Conservation (phyloP, 2,329 filamentous ascomycete species). For the Didymella pomorum region DNA sequence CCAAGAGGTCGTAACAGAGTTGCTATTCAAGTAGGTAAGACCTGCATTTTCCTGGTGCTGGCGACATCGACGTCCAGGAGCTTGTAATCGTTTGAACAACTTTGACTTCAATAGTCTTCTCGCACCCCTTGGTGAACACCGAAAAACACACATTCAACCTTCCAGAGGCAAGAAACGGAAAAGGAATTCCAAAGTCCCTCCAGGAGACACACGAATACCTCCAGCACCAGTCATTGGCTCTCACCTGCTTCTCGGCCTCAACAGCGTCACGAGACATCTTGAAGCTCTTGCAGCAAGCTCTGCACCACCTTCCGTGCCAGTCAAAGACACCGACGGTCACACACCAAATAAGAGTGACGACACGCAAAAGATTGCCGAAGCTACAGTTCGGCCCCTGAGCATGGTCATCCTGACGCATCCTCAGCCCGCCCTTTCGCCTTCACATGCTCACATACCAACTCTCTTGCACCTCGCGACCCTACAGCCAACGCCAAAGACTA, state of each 20-base stretch:
- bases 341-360: no score
- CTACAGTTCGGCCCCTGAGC: slow-evolving; percentile 22
- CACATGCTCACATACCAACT: slow-evolving; percentile 47
- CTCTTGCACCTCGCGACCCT: slow-evolving; percentile 39
- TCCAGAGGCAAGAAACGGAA: slow-evolving; percentile 70
- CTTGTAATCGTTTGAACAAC: background rate
- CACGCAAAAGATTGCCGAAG: background rate
- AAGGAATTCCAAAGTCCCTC: slow-evolving; percentile 38
- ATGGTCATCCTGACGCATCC: slow-evolving; percentile 46
- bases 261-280: slow-evolving; percentile 68
- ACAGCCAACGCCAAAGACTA: slow-evolving; percentile 10
- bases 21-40: slow-evolving; percentile 69
- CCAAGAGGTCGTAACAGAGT: slow-evolving; percentile 70
- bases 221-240: slow-evolving; percentile 60
- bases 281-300: slow-evolving; percentile 53
- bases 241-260: slow-evolving; percentile 70
- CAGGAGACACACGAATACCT: slow-evolving; percentile 30
- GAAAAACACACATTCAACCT: slow-evolving; percentile 60
- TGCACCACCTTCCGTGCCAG: slow-evolving; percentile 23
- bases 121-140: slow-evolving; percentile 69
- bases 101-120: slow-evolving; percentile 62
- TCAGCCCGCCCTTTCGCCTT: slow-evolving; percentile 43
- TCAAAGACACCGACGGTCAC: background rate
- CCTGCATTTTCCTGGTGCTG: background rate
- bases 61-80: no score